Evolutionary conservation across 495 filamentous ascomycete genomes (phyloP).

Genomic region (Hypoxylon fuscum): DNA sequence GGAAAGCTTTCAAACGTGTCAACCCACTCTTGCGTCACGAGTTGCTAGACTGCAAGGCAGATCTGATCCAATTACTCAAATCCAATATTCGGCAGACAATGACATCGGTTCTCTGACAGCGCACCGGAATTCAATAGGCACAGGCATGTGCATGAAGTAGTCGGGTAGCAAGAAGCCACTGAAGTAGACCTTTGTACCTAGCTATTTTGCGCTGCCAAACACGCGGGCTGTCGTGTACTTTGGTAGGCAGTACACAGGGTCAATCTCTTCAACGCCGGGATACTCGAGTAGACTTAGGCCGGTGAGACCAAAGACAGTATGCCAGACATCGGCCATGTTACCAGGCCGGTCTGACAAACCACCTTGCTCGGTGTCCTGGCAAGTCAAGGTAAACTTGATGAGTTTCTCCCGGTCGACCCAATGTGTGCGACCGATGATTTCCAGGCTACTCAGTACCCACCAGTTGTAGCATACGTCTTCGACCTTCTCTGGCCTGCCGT

Average conservation of each 20-base stretch:
- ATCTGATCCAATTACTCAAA: too few relatives aligned
- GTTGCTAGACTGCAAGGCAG: constrained; percentile 84
- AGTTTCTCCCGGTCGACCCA: constrained; percentile 90
- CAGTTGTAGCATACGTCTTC: constrained; percentile 98
- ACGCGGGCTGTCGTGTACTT: constrained; percentile 67
- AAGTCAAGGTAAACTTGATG: constrained; percentile 79
- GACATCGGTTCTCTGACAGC: background rate
- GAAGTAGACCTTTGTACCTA: constrained; percentile 11
- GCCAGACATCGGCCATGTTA: constrained; percentile 97
- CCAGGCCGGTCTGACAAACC: constrained; percentile 91
- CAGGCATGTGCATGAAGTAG: background rate
- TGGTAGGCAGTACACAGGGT: constrained; percentile 90
- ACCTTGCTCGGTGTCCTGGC: constrained; percentile 85
- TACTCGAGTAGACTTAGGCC: constrained; percentile 84
- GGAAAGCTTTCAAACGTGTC: constrained; percentile 42
- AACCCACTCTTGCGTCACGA: constrained; percentile 79
- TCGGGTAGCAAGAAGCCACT: constrained; percentile 1
- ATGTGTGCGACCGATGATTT: constrained; percentile 85
- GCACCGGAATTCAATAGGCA: background rate
- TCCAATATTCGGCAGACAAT: background rate
- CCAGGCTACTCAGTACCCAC: constrained; percentile 92
- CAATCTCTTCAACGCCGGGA: constrained; percentile 79
- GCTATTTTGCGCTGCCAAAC: constrained; percentile 49
- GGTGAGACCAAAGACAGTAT: constrained; percentile 88
- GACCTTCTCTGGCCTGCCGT: constrained; percentile 93